Evolutionary conservation across 2,329 filamentous ascomycete genomes (phyloP), one percentile per base, ranked within the genome.

Genomic region (Paraphoma sp.): DNA sequence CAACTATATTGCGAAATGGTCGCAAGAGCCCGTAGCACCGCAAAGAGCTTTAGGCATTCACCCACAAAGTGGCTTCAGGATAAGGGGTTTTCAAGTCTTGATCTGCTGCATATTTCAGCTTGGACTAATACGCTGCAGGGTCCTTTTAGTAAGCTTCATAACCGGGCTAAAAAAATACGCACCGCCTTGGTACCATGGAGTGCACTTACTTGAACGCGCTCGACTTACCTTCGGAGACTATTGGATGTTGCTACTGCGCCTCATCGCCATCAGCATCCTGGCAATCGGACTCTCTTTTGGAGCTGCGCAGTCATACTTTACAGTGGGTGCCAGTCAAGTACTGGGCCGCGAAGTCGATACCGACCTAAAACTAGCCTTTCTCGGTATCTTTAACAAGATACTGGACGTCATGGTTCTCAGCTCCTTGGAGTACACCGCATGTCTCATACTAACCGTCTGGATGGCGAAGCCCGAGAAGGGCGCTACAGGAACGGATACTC

Each of bases 361-460:
- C 4, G 51, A 57, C n/a, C 16, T 48, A 17, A 45, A 57, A 17
- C 28, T 57, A 30, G 51, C 51, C 10, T 48, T 54, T 6, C 55
- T 54, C n/a, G 51, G 51, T 7, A 30, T 57, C 28, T 47, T 54
- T 12, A 51, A 54, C 18, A 54, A 54, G 10, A 54, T 18, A 9
- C 18, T 54, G 14, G 51, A 57, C 33, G 55, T 57, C 1, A 17
- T 54, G 14, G 18, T 54, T 17, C 17, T 57, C 11, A 57, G 46
- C 28, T 54, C 55, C 2, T 12, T 54, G 11, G 51, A 57, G 29
- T 48, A 54, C 4, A 54, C 53, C 12, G 46, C 46, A 14, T 51
- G 36, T 4, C 36, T 51, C 10, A 8, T 47, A 1, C 2, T 57
- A 8, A 54, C 51, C 7, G 33, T 44, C 6, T 57, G 55, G 55